These are phyloP conservation scores for Silene vulgaris DNA, from an alignment of 179 eudicot species.

Conservation along the genomic window DNA sequence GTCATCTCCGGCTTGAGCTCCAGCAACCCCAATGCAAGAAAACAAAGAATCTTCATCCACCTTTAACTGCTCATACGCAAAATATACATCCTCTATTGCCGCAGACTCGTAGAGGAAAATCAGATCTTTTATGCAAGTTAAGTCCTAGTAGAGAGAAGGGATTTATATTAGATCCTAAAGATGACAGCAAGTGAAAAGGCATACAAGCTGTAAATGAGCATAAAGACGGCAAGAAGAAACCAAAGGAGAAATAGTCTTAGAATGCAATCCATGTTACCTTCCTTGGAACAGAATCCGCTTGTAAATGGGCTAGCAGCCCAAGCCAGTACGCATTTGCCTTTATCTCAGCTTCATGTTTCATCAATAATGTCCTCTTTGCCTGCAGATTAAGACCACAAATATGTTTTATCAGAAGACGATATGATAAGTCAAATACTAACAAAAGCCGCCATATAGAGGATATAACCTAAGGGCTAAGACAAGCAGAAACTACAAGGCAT, in stretches of 20 bases:
- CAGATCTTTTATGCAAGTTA: constrained; percentile 84
- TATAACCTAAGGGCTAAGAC: constrained; percentile 2
- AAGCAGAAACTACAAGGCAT: not conserved
- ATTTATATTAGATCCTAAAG: constrained; percentile 9
- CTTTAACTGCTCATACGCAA: constrained; percentile 80
- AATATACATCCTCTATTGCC: constrained; percentile 64
- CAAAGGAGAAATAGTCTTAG: not conserved
- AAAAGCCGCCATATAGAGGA: not conserved
- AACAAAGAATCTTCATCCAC: constrained; percentile 77
- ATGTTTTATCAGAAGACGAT: not conserved
- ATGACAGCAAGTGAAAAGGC: not conserved
- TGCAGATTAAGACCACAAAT: constrained; percentile 25
- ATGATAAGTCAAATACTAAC: not conserved
- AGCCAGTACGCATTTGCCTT: constrained; percentile 97
- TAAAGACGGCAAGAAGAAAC: not conserved
- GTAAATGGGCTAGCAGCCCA: constrained; percentile 90
- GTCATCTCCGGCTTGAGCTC: constrained; percentile 71
- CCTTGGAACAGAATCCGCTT: constrained; percentile 81
- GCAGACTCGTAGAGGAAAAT: constrained; percentile 72
- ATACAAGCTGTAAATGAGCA: not conserved
- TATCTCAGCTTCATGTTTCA: constrained; percentile 98
- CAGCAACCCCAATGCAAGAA: constrained; percentile 92
- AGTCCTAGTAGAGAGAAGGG: constrained; percentile 48
- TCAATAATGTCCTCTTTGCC: constrained; percentile 88
- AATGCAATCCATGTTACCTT: constrained; percentile 46